Conservation (phyloP, 2,329 filamentous ascomycete species). For the Ceratocystiopsis minuta region DNA sequence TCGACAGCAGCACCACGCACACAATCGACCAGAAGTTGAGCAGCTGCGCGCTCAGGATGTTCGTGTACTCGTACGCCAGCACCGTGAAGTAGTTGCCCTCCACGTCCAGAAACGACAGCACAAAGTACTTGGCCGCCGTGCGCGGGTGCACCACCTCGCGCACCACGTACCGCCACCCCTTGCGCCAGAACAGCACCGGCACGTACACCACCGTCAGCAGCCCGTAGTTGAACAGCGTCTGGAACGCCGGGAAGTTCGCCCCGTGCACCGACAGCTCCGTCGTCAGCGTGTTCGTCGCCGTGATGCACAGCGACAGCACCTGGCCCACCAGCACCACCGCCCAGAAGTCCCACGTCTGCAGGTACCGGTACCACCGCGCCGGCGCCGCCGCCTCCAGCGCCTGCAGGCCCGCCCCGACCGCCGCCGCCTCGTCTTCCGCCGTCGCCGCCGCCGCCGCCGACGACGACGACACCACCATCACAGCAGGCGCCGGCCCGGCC, state of each 20-base stretch:
- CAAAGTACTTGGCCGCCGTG: constrained; percentile 86
- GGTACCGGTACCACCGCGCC: constrained; percentile 51
- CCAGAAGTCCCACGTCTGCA: constrained; percentile 78
- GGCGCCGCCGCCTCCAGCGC: constrained; percentile 32
- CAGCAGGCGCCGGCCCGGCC: too few species aligned
- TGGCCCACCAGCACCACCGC: constrained; percentile 66
- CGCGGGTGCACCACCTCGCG: constrained; percentile 33
- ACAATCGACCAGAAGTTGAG: constrained; percentile 99
- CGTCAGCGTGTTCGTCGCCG: constrained; percentile 80
- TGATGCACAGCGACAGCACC: constrained; percentile 75
- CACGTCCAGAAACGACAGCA: constrained; percentile 84
- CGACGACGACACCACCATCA: too few species aligned
- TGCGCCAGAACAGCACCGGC: constrained; percentile 56
- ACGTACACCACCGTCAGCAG: constrained; percentile 71
- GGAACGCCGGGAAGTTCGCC: constrained; percentile 82
- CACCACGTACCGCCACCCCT: constrained; percentile 56
- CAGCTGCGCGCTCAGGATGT: constrained; percentile 78
- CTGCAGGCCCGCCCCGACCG: constrained; percentile 32
- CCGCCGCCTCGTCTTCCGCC: constrained; percentile 16
- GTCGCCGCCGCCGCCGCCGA: constrained; percentile 2
- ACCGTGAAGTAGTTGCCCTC: constrained; percentile 98
- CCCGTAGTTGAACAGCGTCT: constrained; percentile 89
- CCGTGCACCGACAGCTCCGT: constrained; percentile 46
- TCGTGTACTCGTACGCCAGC: constrained; percentile 81
- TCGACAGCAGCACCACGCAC: constrained; percentile 72